Conservation (phyloP, 1,284 basidiomycete genomes). For the Marasmius tenuissimus region DNA sequence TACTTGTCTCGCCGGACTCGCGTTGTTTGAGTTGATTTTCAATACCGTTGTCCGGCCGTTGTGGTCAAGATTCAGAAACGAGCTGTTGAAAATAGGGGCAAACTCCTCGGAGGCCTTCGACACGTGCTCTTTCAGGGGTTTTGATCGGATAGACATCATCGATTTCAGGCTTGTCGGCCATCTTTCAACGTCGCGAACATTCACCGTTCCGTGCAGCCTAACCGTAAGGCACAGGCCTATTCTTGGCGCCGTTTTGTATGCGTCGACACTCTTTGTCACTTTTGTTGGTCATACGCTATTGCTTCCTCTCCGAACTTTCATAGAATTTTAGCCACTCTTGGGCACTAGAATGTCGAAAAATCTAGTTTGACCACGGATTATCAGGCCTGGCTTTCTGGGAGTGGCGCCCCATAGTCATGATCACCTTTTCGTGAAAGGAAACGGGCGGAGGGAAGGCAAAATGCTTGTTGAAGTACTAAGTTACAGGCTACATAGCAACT, state of each 20-base stretch:
- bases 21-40: too few species aligned
- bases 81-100: too few species aligned
- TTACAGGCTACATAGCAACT: conserved; percentile 19
- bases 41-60: too few species aligned
- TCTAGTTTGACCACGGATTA: background rate
- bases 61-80: too few species aligned
- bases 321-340: background rate
- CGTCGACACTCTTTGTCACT: background rate
- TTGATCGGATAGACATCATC: background rate
- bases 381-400: background rate
- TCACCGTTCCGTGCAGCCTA: background rate
- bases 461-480: too few species aligned
- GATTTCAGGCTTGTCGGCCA: background rate
- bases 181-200: background rate
- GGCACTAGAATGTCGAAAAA: background rate
- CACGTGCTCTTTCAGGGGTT: background rate
- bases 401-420: background rate
- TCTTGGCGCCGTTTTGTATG: background rate
- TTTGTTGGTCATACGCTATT: background rate
- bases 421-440: too few species aligned
- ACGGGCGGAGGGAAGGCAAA: too few species aligned
- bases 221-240: background rate
- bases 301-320: background rate
- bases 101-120: background rate
- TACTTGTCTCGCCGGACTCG: too few species aligned